Percentiles rank a stretch among this genome's conserved stretches.
These are phyloP conservation scores for Venturia nashicola DNA, from an alignment of 2,329 filamentous ascomycete species.

Conservation along the genomic window DNA sequence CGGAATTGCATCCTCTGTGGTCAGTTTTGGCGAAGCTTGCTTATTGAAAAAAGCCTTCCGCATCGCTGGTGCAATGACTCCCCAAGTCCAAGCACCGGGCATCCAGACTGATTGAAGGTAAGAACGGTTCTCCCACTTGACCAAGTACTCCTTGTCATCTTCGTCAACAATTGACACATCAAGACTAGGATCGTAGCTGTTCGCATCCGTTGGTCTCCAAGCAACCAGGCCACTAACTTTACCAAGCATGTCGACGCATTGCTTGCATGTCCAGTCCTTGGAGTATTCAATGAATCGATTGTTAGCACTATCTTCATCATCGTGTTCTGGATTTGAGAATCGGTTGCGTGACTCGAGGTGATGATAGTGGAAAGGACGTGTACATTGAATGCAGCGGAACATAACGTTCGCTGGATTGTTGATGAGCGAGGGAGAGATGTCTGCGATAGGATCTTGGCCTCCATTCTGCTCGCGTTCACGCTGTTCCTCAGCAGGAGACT, in stretches of 20 bases:
- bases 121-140: constrained; percentile 75
- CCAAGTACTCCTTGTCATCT: constrained; percentile 78
- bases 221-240: constrained; percentile 74
- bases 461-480: constrained; percentile 60
- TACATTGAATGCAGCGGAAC: constrained; percentile 71
- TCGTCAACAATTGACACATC: constrained; percentile 38
- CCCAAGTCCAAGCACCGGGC: constrained; percentile 80
- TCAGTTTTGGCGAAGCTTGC: constrained; percentile 55
- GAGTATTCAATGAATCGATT: constrained; percentile 62
- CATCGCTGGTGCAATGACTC: constrained; percentile 50
- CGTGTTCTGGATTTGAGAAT: constrained; percentile 16
- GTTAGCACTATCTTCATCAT: constrained; percentile 39
- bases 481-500: constrained; percentile 71
- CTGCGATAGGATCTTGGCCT: constrained; percentile 63
- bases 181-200: constrained; percentile 24
- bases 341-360: constrained; percentile 53
- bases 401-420: constrained; percentile 68
- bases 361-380: constrained; percentile 69
- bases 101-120: constrained; percentile 80
- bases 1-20: constrained; percentile 66
- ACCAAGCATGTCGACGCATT: constrained; percentile 52
- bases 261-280: constrained; percentile 64
- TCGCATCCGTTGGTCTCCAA: constrained; percentile 66
- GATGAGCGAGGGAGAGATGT: constrained; percentile 49
- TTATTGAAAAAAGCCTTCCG: constrained; percentile 66